These are phyloP conservation scores for Ceratobasidium sp. DNA, from an alignment of 1,284 basidiomycete genomes.

Conservation along the genomic window DNA sequence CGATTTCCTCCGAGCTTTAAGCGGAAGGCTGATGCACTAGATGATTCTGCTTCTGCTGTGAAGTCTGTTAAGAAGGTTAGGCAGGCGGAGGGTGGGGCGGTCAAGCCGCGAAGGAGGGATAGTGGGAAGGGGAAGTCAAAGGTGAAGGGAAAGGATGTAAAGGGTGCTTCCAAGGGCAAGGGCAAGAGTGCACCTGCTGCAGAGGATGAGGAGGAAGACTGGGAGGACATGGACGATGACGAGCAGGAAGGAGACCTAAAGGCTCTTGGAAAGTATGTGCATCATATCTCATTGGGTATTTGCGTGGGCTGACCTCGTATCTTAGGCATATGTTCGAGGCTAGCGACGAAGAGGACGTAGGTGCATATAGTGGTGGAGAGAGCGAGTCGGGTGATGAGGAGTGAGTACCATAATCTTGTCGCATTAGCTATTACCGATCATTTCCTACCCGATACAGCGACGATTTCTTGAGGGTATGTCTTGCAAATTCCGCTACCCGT, in stretches of 20 bases:
- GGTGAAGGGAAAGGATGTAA: conserved; percentile 42
- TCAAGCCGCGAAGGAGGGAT: conserved; percentile 48
- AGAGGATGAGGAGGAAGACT: conserved; percentile 52
- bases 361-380: conserved; percentile 48
- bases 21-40: conserved; percentile 68
- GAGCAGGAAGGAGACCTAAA: conserved; percentile 55
- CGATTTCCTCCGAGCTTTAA: conserved; percentile 61
- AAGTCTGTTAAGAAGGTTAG: conserved; percentile 68
- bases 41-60: conserved; percentile 60
- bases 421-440: too few species aligned
- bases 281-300: conserved; percentile 35
- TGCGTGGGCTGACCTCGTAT: conserved; percentile 12
- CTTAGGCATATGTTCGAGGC: conserved; percentile 62
- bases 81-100: conserved; percentile 45
- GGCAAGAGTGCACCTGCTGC: conserved; percentile 48
- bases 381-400: conserved; percentile 61
- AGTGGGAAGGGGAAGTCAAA: conserved; percentile 50
- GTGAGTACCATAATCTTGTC: neutral
- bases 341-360: conserved; percentile 62
- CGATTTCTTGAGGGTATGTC: conserved; percentile 8
- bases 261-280: conserved; percentile 24
- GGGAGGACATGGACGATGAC: conserved; percentile 72
- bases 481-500: conserved; percentile 11
- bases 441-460: neutral
- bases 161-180: conserved; percentile 6